A percentile compares a stretch with the other conserved stretches of the same genome.
Evolutionary conservation across 352 stramenopile genomes (phyloP).

Genomic region (Phytopythium delawarense): DNA sequence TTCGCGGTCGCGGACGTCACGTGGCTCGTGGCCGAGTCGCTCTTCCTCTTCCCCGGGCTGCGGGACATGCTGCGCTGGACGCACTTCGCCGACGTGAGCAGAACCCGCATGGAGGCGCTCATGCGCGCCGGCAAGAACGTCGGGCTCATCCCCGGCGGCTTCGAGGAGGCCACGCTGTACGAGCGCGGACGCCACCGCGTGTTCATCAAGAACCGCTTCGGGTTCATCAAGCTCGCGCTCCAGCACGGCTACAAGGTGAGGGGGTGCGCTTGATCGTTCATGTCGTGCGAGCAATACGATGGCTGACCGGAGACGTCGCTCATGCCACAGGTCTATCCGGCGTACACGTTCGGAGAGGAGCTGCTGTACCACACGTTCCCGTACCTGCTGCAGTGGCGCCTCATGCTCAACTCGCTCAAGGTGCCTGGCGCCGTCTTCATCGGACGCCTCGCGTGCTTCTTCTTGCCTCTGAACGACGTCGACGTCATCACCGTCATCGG

Average conservation of each 20-base stretch:
- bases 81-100: slow-evolving; percentile 48
- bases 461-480: slow-evolving; percentile 73
- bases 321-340: slow-evolving; percentile 38
- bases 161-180: slow-evolving; percentile 93
- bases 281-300: neutral
- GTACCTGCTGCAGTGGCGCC: slow-evolving; percentile 65
- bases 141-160: slow-evolving; percentile 87
- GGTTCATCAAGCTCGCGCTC: slow-evolving; percentile 93
- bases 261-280: slow-evolving; percentile 14
- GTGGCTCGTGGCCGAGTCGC: slow-evolving; percentile 63
- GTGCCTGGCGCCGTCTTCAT: slow-evolving; percentile 81
- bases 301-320: neutral
- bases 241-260: slow-evolving; percentile 81
- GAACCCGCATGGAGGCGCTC: slow-evolving; percentile 41
- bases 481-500: slow-evolving; percentile 89
- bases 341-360: slow-evolving; percentile 93
- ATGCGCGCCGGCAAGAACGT: slow-evolving; percentile 60
- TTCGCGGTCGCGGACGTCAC: slow-evolving; percentile 42
- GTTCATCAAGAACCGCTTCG: slow-evolving; percentile 88
- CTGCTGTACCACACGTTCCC: slow-evolving; percentile 85
- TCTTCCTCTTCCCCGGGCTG: slow-evolving; percentile 71
- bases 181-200: slow-evolving; percentile 79
- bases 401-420: slow-evolving; percentile 81
- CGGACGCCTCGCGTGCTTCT: slow-evolving; percentile 67
- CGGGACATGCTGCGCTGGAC: slow-evolving; percentile 71